Evolutionary conservation across 176 grass and related monocot species (phyloP).

Genomic region (Hyparrhenia diplandra): DNA sequence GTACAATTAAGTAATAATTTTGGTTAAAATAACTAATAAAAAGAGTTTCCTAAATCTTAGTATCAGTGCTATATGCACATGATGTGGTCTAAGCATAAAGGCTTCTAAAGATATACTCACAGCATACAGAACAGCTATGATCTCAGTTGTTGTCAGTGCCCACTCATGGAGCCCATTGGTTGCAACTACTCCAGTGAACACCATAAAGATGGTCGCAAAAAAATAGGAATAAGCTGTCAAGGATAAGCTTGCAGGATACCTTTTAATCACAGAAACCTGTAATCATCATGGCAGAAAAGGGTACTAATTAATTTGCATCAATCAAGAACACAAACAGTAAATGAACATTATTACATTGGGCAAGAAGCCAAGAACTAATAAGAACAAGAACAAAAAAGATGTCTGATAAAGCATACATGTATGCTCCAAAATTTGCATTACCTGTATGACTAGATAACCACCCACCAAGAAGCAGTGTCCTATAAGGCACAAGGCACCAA

Average conservation of each 20-base stretch:
- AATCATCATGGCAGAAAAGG: constrained; percentile 4
- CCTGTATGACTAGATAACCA: constrained; percentile 90
- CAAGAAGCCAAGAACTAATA: neutral
- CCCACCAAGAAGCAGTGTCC: constrained; percentile 82
- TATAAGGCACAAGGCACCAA: constrained; percentile 75
- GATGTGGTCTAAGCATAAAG: neutral
- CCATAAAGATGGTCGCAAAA: constrained; percentile 81
- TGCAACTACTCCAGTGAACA: constrained; percentile 60
- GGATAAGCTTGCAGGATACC: constrained; percentile 80
- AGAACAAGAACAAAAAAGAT: neutral
- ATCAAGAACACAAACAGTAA: neutral
- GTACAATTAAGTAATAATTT: constrained; percentile 14
- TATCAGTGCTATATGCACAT: neutral
- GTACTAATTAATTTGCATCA: neutral
- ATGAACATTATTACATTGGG: too few species aligned
- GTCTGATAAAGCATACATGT: neutral
- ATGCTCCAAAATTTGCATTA: neutral
- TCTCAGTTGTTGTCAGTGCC: constrained; percentile 58
- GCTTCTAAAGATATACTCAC: constrained; percentile 38
- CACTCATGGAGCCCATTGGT: constrained; percentile 72
- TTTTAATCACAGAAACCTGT: constrained; percentile 71
- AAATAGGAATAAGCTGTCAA: constrained; percentile 86
- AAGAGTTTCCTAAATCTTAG: neutral
- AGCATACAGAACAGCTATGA: constrained; percentile 73
- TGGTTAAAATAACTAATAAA: neutral